These are phyloP conservation scores for Coprinellus aureogranulatus DNA, from an alignment of 768 basidiomycete species.

Conservation along the genomic window DNA sequence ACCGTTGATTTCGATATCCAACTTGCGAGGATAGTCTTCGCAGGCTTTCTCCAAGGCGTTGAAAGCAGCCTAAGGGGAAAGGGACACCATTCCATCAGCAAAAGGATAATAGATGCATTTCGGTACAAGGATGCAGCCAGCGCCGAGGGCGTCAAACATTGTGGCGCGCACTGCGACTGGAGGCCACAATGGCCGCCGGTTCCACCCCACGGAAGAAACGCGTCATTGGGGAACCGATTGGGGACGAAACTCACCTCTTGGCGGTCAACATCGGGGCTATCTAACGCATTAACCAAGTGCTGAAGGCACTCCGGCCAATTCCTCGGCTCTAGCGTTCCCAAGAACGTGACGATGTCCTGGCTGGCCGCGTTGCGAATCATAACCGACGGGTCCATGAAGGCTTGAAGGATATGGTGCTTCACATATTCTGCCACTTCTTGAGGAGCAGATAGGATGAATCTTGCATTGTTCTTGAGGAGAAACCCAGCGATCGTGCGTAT, in stretches of 20 bases:
- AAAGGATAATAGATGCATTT: constrained; percentile 1
- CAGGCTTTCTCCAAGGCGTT: constrained; percentile 93
- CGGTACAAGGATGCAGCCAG: constrained; percentile 2
- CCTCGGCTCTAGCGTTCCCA: constrained; percentile 82
- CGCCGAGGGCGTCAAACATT: too few relatives aligned
- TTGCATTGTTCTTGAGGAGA: constrained; percentile 93
- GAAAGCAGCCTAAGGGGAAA: constrained; percentile 72
- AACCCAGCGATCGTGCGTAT: constrained; percentile 96
- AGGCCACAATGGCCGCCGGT: not conserved
- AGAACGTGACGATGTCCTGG: constrained; percentile 87
- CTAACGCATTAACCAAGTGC: constrained; percentile 77
- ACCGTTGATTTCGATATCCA: constrained; percentile 92
- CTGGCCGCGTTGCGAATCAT: constrained; percentile 95
- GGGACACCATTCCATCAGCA: constrained; percentile 6
- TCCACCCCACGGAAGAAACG: not conserved
- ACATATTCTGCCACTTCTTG: constrained; percentile 69
- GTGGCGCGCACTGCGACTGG: not conserved
- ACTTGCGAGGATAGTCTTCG: constrained; percentile 93
- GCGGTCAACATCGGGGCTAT: constrained; percentile 67
- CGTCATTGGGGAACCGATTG: constrained; percentile 6
- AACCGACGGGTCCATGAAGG: constrained; percentile 75
- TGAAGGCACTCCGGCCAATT: constrained; percentile 96
- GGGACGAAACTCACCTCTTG: constrained; percentile 71
- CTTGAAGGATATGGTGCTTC: constrained; percentile 72
- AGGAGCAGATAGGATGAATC: constrained; percentile 67